Evolutionary conservation across 75 land plant genomes (phyloP).

Genomic region (Larix kaempferi): DNA sequence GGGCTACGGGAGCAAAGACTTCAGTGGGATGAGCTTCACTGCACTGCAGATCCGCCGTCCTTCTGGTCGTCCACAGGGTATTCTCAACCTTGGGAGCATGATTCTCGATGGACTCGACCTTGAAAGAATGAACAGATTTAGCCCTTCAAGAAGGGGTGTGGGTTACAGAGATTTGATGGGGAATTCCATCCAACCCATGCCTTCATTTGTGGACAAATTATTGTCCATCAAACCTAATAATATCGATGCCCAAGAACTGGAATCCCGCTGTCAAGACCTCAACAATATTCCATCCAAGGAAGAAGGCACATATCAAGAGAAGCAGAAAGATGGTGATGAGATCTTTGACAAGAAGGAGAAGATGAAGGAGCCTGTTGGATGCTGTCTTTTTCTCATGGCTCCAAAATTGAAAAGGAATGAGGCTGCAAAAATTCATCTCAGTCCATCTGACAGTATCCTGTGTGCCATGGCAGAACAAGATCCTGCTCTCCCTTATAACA

Average conservation of each 20-base stretch:
- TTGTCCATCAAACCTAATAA: not conserved
- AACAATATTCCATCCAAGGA: not conserved
- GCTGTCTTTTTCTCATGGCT: not conserved
- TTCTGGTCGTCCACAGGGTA: constrained; percentile 57
- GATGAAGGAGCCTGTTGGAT: not conserved
- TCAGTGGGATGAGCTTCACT: constrained; percentile 9
- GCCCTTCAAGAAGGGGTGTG: constrained; percentile 22
- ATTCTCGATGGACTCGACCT: constrained; percentile 25
- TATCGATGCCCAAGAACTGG: not conserved
- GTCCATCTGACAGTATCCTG: not conserved
- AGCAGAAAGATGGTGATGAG: not conserved
- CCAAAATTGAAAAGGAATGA: not conserved
- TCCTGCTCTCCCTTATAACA: not conserved
- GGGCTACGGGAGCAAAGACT: not conserved
- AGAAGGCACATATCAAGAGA: not conserved
- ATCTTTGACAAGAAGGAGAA: not conserved
- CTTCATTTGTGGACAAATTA: not conserved
- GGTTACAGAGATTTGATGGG: constrained; percentile 30
- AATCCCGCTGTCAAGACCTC: not conserved
- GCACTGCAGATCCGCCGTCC: constrained; percentile 61
- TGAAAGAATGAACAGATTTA: constrained; percentile 19
- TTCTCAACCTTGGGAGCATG: constrained; percentile 50
- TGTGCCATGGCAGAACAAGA: not conserved
- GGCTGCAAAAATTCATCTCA: not conserved
- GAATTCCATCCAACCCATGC: not conserved